A percentile compares a stretch with the other conserved stretches of the same genome.
Evolutionary conservation across 129 eudicot genomes (phyloP).

Genomic region (Chrysanthemum lavandulifolium): DNA sequence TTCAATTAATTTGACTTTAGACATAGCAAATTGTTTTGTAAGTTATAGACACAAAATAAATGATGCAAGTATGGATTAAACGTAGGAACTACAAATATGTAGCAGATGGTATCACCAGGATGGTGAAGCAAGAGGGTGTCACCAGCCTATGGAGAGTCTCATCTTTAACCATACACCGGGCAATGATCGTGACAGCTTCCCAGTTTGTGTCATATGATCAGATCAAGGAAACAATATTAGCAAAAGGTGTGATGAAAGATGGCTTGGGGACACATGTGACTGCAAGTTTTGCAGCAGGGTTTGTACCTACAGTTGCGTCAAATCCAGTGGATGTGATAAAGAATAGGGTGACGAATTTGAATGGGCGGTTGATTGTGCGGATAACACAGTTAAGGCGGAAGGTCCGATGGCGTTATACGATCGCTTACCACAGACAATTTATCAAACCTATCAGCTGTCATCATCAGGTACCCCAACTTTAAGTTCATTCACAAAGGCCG

Average conservation of each 20-base stretch:
- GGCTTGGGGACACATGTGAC: conserved; percentile 74
- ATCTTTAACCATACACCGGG: conserved; percentile 81
- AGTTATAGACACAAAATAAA: too few relatives aligned
- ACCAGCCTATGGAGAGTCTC: conserved; percentile 77
- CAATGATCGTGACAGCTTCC: conserved; percentile 78
- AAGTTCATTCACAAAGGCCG: too few relatives aligned
- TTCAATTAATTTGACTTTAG: too few relatives aligned
- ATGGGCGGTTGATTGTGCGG: conserved; percentile 73
- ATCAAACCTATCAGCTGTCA: too few relatives aligned
- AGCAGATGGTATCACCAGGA: conserved; percentile 53
- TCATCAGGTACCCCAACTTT: too few relatives aligned
- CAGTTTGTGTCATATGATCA: conserved; percentile 84
- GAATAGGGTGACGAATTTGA: conserved; percentile 85
- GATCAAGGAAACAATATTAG: conserved; percentile 60
- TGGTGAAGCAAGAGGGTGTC: conserved; percentile 58
- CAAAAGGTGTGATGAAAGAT: conserved; percentile 52
- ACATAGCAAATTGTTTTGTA: too few relatives aligned
- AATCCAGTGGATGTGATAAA: conserved; percentile 82
- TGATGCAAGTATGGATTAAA: background rate
- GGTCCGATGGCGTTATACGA: conserved; percentile 68
- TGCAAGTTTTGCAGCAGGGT: conserved; percentile 85
- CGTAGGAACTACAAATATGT: conserved; percentile 69
- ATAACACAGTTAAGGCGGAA: conserved; percentile 58
- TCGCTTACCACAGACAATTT: too few relatives aligned
- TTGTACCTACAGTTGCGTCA: conserved; percentile 73